phyloP scores from a whole-genome alignment of 1,139 yeast species.

The Yamadazyma sp. region DNA sequence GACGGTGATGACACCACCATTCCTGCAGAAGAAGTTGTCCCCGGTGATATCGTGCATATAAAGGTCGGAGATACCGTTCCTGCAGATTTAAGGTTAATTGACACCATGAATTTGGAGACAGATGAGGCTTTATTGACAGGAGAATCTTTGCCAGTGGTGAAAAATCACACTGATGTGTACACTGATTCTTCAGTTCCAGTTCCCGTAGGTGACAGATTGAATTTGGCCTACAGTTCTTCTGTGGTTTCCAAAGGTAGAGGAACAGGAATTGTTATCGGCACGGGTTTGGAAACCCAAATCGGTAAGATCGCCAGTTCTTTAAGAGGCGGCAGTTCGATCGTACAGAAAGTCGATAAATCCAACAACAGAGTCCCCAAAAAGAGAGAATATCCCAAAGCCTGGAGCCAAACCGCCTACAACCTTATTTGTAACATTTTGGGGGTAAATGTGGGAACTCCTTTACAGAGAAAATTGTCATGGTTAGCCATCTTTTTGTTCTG shows the following conservation, averaged over 20 bases:
- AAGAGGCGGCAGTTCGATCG: conserved; percentile 26
- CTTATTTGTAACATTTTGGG: conserved; percentile 71
- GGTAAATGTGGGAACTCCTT: conserved; percentile 73
- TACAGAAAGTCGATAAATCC: conserved; percentile 27
- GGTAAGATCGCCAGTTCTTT: conserved; percentile 75
- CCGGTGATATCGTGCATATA: conserved; percentile 70
- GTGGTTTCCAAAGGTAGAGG: conserved; percentile 79
- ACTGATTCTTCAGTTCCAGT: conserved; percentile 19
- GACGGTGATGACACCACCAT: conserved; percentile 60
- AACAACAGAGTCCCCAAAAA: conserved; percentile 26
- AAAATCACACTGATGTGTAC: conserved; percentile 47
- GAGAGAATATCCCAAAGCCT: conserved; percentile 47
- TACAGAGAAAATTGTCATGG: conserved; percentile 59
- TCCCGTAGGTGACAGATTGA: conserved; percentile 76
- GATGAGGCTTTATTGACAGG: conserved; percentile 85
- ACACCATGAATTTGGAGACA: conserved; percentile 67
- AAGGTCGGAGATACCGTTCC: conserved; percentile 80
- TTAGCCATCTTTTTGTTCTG: conserved; percentile 67
- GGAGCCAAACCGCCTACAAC: conserved; percentile 33
- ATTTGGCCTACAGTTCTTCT: conserved; percentile 72
- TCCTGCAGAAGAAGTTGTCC: conserved; percentile 69
- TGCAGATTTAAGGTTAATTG: conserved; percentile 67
- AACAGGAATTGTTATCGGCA: conserved; percentile 61
- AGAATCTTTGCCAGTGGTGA: conserved; percentile 74
- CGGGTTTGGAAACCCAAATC: conserved; percentile 73